These are phyloP conservation scores for Mitragyna speciosa DNA, from an alignment of 257 asterid species.

Conservation along the genomic window DNA sequence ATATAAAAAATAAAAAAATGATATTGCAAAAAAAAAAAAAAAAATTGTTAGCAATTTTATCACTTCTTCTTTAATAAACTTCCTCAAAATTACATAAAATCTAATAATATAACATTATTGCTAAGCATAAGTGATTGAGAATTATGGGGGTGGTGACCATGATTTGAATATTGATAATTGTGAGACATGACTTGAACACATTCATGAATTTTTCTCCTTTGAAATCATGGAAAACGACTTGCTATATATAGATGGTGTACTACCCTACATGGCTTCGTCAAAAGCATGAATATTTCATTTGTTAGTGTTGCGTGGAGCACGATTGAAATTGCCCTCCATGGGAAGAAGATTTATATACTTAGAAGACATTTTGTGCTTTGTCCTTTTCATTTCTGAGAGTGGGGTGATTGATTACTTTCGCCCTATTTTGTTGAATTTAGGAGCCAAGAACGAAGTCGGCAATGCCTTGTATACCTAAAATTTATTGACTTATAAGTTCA, in stretches of 20 bases:
- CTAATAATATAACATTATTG: too few species aligned
- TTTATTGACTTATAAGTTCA: not conserved
- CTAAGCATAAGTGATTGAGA: not conserved
- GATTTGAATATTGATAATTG: constrained; percentile 10
- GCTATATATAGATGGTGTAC: not conserved
- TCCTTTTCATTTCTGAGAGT: constrained; percentile 7
- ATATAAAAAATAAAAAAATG: too few species aligned
- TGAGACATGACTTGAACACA: constrained; percentile 21
- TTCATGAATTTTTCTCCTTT: constrained; percentile 7
- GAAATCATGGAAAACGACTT: constrained; percentile 2
- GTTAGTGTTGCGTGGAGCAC: not conserved
- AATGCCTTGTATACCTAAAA: not conserved
- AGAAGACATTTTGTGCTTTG: not conserved
- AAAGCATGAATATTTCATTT: not conserved
- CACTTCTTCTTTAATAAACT: too few species aligned
- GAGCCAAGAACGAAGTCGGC: not conserved
- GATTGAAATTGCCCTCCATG: not conserved
- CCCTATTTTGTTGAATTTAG: not conserved
- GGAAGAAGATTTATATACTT: not conserved
- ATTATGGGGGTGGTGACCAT: not conserved
- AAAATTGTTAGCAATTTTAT: too few species aligned
- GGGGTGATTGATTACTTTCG: not conserved
- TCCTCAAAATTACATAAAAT: too few species aligned
- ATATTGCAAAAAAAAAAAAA: too few species aligned
- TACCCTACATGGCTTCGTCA: not conserved